Evolutionary conservation across 1,284 basidiomycete species (phyloP).

Genomic region (Rhizopogon parksii): DNA sequence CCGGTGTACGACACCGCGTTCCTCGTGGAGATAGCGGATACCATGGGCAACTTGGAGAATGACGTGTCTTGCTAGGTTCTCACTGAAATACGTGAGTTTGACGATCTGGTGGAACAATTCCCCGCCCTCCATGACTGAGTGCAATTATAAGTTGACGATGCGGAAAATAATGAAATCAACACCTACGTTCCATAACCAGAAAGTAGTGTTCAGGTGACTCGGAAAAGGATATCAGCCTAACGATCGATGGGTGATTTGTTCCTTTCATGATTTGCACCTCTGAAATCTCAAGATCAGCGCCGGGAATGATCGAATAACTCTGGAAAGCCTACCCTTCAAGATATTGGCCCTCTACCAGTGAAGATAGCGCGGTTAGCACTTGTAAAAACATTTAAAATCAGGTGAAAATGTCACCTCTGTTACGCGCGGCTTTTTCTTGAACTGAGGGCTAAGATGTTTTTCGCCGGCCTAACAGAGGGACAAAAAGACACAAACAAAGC

Average conservation of each 20-base stretch:
- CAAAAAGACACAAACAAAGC: constrained; percentile 11
- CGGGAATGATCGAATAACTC: not conserved
- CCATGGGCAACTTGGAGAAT: constrained; percentile 96
- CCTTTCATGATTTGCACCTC: constrained; percentile 99
- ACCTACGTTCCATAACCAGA: constrained; percentile 84
- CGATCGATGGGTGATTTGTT: constrained; percentile 82
- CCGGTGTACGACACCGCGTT: constrained; percentile 95
- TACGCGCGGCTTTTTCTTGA: constrained; percentile 93
- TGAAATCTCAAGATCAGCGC: constrained; percentile 24
- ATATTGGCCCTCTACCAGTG: constrained; percentile 86
- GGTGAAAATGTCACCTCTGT: constrained; percentile 74
- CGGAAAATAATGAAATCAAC: not conserved
- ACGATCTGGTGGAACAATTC: constrained; percentile 99
- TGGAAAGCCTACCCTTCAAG: constrained; percentile 66
- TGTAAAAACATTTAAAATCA: constrained; percentile 3
- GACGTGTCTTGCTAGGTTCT: constrained; percentile 91
- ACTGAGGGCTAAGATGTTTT: constrained; percentile 86
- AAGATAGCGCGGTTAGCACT: constrained; percentile 28
- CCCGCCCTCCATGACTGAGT: constrained; percentile 88
- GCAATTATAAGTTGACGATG: constrained; percentile 9
- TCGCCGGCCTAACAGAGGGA: constrained; percentile 68
- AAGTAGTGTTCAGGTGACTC: constrained; percentile 95
- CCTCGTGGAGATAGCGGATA: constrained; percentile 95
- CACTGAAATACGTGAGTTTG: constrained; percentile 98
- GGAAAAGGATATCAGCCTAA: constrained; percentile 84